Evolutionary conservation across 345 rosid species (phyloP).

Genomic region (Salix brachista): DNA sequence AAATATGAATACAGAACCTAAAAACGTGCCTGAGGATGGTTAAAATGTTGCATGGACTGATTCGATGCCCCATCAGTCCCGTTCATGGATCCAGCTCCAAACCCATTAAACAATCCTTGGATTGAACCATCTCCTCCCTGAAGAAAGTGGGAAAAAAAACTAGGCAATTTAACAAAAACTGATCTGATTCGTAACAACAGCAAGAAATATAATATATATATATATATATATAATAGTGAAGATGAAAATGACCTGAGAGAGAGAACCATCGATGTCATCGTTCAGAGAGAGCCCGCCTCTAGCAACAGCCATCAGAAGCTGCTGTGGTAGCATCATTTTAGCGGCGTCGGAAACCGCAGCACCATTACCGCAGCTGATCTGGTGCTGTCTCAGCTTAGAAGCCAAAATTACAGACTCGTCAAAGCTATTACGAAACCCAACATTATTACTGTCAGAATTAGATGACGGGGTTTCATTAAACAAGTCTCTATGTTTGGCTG

Average conservation of each 20-base stretch:
- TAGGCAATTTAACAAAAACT: not conserved
- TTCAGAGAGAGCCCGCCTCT: constrained; percentile 28
- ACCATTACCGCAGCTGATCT: constrained; percentile 36
- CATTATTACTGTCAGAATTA: constrained; percentile 14
- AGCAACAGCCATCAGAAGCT: constrained; percentile 47
- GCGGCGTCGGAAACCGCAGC: constrained; percentile 21
- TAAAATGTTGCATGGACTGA: constrained; percentile 46
- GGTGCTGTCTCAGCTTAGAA: constrained; percentile 41
- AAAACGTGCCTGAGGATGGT: constrained; percentile 44
- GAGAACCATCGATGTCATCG: constrained; percentile 43
- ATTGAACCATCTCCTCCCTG: constrained; percentile 46
- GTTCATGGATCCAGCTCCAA: constrained; percentile 51
- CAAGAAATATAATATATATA: not conserved
- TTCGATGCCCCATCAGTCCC: constrained; percentile 30
- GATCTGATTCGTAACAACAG: not conserved
- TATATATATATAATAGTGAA: not conserved
- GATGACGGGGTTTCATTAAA: constrained; percentile 36
- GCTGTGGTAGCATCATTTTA: constrained; percentile 49
- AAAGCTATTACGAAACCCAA: constrained; percentile 28
- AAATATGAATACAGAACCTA: not conserved
- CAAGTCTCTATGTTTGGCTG: constrained; percentile 28
- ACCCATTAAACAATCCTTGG: constrained; percentile 54
- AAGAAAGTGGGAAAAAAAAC: not conserved
- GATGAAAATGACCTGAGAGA: constrained; percentile 29
- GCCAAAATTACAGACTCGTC: constrained; percentile 40